Base-by-base conservation (phyloP, 2,329 filamentous ascomycete genomes). In the Xylaria sp. region DNA sequence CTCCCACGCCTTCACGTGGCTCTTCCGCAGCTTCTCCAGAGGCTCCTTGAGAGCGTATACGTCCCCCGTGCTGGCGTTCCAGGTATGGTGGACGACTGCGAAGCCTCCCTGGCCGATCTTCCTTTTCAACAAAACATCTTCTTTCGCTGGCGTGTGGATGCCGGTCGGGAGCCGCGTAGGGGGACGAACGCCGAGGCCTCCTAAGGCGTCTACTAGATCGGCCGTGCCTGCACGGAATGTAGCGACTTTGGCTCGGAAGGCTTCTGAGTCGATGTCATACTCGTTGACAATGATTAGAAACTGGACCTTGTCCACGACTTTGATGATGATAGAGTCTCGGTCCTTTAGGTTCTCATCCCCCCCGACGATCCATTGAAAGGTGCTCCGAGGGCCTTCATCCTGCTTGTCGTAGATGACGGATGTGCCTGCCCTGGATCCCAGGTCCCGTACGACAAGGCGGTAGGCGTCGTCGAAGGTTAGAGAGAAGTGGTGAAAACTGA, bases 401-500 rank as follows among this genome's bases (percentile, higher is more conserved):
- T 54, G 3, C 5, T 8, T 12, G 14, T 27, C 48, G 48, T 62
- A 62, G 1, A 39, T 54, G 34, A 62, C 59, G 21, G 47, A 32
- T 14, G 59, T 62, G 7, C 59, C 59, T 51, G n/a, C 17, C 21
- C 19, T 42, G 1, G 48, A 62, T 19, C 30, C 32, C 1, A 62
- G 59, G 48, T 62, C 59, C 21, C 59, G 21, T 24, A 62, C 59
- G 8, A 62, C n/a, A 36, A 62, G 50, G 59, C 59, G 24, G 19
- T 62, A 62, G 45, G 36, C 59, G 39, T 39, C 48, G 24, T 62
- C 24, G 48, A 62, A 62, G 27, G 59, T 62, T 2, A 62, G 39
- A n/a, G 59, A 53, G 48, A 62, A 53, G 32, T 62, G 59, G n/a
- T 42, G 48, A n/a, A 42, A 53, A 24, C 59, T 62, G 14, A 62